These are phyloP conservation scores for Nemophila menziesii DNA, from an alignment of 257 asterid genomes.

Conservation along the genomic window DNA sequence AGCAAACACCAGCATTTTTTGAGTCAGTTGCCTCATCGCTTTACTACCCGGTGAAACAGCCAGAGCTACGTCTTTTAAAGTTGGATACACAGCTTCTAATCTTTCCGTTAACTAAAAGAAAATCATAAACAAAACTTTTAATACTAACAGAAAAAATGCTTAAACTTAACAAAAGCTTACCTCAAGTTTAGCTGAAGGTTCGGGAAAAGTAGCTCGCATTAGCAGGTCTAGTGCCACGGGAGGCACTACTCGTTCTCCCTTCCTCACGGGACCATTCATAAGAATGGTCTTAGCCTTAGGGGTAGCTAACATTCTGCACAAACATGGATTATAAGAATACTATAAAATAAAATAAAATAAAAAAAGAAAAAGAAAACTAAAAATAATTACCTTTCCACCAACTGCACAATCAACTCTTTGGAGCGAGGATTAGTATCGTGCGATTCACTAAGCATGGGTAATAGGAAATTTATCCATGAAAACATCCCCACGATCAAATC, in stretches of 20 bases:
- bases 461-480: slow-evolving; percentile 16
- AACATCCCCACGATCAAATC: slow-evolving; percentile 27
- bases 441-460: slow-evolving; percentile 21
- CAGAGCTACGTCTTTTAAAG: slow-evolving; percentile 23
- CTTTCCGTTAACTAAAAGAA: slow-evolving; percentile 20
- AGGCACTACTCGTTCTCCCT: slow-evolving; percentile 18
- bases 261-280: slow-evolving; percentile 18
- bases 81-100: slow-evolving; percentile 19
- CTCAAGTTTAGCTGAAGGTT: slow-evolving; percentile 11
- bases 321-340: too few relatives aligned
- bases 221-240: slow-evolving; percentile 14
- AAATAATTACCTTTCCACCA: slow-evolving; percentile 23
- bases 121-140: not conserved
- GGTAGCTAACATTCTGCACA: slow-evolving; percentile 10
- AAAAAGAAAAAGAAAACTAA: not conserved
- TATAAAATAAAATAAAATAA: not conserved
- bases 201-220: slow-evolving; percentile 12
- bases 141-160: not conserved
- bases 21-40: slow-evolving; percentile 19
- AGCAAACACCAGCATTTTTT: slow-evolving; percentile 17
- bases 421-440: slow-evolving; percentile 18
- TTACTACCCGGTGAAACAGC: slow-evolving; percentile 25
- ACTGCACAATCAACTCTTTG: slow-evolving; percentile 20
- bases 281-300: slow-evolving; percentile 14
- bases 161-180: not conserved